Base-by-base conservation (phyloP, 495 filamentous ascomycete species). In the Echria macrotheca region DNA sequence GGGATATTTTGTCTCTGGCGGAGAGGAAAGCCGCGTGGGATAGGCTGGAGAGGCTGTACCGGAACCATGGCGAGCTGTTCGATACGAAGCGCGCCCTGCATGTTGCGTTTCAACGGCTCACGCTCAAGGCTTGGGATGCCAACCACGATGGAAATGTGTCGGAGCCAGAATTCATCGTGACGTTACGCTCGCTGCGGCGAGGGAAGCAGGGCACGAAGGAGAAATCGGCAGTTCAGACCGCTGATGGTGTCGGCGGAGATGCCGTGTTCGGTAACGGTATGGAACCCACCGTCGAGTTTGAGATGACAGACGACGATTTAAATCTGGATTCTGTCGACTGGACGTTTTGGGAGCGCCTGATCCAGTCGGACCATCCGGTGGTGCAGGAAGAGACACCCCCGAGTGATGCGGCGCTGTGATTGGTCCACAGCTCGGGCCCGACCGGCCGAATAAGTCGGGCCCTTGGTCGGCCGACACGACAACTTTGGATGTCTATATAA, bases 111-210 rank as follows among this genome's bases (percentile, higher is more conserved):
- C 38, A 35, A 9, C 24, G 28, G 9, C 29, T 51, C 2, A 52
- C 53, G 7, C 10, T 56, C 17, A 56, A 44, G 53, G 53, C 53
- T 3, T 56, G 47, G 47, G 44, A 51, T 37, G 35, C 29, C 15
- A 45, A 24, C n/a, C 47, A 12, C 18, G 22, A 24, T n/a, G 3
- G 28, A 6, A 6, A 10, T n/a, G 7, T 8, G 3, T 19, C 12
- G 6, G 47, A 41, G 33, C 47, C 53, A 24, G 14, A 15, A 11
- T 51, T 55, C 33, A 51, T 55, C 19, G 21, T n/a, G 8, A 28
- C 23, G 5, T 23, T 54, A 35, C 47, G 22, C 12, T 31, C 22
- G 23, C 11, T 45, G 21, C 37, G 19, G 4, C 15, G 15, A 8
- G 5, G 38, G 7, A 19, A 23, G 7, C 8, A 14, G 7, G 33